Conservation (phyloP, 371 early-diverging fungal genomes). For the Rhizomucor pusillus region DNA sequence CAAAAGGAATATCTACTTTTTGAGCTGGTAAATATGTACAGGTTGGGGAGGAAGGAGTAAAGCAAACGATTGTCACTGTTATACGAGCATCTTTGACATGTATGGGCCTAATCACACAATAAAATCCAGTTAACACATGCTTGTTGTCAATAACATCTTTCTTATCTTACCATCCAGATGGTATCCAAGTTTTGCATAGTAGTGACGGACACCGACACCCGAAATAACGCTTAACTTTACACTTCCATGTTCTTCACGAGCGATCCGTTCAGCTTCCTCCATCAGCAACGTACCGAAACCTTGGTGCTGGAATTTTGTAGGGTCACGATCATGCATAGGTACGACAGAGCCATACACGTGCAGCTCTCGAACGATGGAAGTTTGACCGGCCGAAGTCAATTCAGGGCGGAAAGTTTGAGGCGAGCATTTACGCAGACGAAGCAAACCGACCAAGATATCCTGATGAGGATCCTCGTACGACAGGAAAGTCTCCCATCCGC, state of each 20-base stretch:
- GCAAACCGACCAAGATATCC: constrained; percentile 97
- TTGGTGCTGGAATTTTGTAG: constrained; percentile 99
- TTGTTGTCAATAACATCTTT: too few relatives aligned
- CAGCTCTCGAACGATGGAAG: constrained; percentile 97
- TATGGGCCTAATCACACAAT: constrained; percentile 70
- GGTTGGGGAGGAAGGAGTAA: background rate
- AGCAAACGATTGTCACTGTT: constrained; percentile 5
- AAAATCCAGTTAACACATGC: background rate
- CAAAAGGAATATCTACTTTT: too few relatives aligned
- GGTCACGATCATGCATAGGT: constrained; percentile 95
- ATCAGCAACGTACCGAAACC: constrained; percentile 99
- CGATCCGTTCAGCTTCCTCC: constrained; percentile 99
- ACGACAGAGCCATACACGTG: constrained; percentile 99
- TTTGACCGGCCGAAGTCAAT: constrained; percentile 72
- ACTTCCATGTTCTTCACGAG: constrained; percentile 97
- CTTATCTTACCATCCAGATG: constrained; percentile 81
- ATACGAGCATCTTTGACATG: constrained; percentile 87
- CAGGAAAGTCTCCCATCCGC: constrained; percentile 99
- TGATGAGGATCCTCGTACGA: constrained; percentile 98
- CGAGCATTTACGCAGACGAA: constrained; percentile 97
- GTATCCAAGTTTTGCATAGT: constrained; percentile 99
- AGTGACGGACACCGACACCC: constrained; percentile 98
- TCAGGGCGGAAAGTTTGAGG: constrained; percentile 93
- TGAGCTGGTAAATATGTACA: constrained; percentile 1
- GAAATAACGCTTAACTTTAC: constrained; percentile 98